Conservation (phyloP, 495 filamentous ascomycete species). For the Penicillium coffeae region DNA sequence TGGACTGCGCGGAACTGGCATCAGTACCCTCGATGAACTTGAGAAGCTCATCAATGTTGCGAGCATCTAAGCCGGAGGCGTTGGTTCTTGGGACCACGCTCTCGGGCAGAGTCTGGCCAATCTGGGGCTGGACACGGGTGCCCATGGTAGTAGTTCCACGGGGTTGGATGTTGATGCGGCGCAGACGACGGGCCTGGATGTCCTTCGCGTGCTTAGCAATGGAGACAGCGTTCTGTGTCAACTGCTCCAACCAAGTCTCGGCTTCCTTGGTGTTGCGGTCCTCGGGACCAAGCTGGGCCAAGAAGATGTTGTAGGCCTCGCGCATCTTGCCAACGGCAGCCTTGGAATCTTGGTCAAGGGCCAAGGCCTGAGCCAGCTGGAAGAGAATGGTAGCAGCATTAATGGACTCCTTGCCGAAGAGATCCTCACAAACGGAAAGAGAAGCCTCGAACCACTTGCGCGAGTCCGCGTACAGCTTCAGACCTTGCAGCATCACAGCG, state of each 20-base stretch:
- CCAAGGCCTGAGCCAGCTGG: constrained; percentile 92
- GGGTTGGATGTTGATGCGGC: constrained; percentile 54
- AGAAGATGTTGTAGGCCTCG: constrained; percentile 94
- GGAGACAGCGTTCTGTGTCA: constrained; percentile 89
- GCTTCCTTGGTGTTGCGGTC: constrained; percentile 95
- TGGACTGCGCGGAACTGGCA: constrained; percentile 50
- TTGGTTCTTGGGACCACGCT: constrained; percentile 33
- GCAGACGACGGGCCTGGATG: constrained; percentile 64
- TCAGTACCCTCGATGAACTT: constrained; percentile 80
- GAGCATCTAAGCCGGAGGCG: constrained; percentile 52
- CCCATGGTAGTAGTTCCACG: constrained; percentile 50
- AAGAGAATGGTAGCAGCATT: constrained; percentile 95
- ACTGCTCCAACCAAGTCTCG: constrained; percentile 90
- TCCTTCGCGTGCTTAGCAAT: constrained; percentile 91
- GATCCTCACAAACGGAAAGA: constrained; percentile 76
- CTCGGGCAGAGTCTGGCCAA: constrained; percentile 51
- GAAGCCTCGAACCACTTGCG: constrained; percentile 95
- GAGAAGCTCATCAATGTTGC: constrained; percentile 81
- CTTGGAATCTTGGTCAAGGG: constrained; percentile 88
- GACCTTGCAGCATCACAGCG: constrained; percentile 93
- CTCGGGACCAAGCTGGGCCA: constrained; percentile 72
- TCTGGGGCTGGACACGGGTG: constrained; percentile 48
- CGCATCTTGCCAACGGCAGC: constrained; percentile 87
- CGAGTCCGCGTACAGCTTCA: constrained; percentile 89
- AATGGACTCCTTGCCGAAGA: constrained; percentile 82